phyloP scores from a whole-genome alignment of 768 basidiomycete species.

The Heimioporus sp. region DNA sequence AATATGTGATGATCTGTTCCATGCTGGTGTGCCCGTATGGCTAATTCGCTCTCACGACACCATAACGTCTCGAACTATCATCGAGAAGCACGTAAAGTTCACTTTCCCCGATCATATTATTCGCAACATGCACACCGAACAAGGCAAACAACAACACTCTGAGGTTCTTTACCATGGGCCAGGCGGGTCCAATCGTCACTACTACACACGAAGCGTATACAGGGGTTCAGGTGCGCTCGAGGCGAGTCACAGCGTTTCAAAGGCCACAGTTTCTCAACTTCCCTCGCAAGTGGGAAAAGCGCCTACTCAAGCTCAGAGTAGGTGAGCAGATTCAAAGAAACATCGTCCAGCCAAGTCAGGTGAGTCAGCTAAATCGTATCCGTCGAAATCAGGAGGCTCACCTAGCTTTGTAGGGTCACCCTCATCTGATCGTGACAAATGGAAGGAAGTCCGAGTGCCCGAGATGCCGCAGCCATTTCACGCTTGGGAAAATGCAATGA shows the following conservation, averaged over 20 bases:
- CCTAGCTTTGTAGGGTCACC: too few relatives aligned
- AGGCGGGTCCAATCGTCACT: neutral
- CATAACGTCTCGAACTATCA: slow-evolving; percentile 1
- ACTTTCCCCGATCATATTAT: slow-evolving; percentile 1
- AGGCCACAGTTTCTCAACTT: too few relatives aligned
- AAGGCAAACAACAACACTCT: neutral
- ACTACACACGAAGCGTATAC: too few relatives aligned
- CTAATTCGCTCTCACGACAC: neutral
- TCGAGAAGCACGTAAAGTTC: neutral
- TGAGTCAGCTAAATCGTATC: too few relatives aligned
- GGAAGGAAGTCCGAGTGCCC: too few relatives aligned
- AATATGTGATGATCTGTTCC: too few relatives aligned
- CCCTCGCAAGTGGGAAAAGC: neutral
- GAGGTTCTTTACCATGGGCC: neutral
- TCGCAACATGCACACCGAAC: neutral
- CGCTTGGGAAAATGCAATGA: neutral
- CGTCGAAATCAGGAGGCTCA: too few relatives aligned
- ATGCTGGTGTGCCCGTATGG: too few relatives aligned
- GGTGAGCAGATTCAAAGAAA: neutral
- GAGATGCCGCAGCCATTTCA: neutral
- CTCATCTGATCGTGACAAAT: too few relatives aligned
- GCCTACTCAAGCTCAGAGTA: neutral
- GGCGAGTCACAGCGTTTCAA: too few relatives aligned
- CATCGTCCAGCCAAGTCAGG: too few relatives aligned
- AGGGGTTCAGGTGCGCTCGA: too few relatives aligned